phyloP scores from a whole-genome alignment of 768 basidiomycete species.

The Pulveroboletus sp. region DNA sequence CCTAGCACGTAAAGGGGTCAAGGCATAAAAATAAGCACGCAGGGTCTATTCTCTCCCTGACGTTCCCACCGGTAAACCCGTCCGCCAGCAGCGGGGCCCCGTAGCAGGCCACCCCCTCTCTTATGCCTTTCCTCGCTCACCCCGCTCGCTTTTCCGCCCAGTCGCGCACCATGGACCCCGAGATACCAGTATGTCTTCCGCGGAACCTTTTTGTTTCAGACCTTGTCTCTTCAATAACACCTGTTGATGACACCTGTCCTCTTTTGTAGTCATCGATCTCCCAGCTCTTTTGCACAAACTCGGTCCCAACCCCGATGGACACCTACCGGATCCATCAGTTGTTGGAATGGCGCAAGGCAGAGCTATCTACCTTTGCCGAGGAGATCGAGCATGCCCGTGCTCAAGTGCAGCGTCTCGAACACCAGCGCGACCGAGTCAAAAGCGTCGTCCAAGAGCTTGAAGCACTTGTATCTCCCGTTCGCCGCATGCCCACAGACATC shows the following conservation, averaged over 20 bases:
- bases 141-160: background rate
- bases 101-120: background rate
- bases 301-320: conserved; percentile 24
- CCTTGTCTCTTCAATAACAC: background rate
- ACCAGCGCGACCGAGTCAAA: conserved; percentile 2
- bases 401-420: conserved; percentile 18
- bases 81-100: background rate
- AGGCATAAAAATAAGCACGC: background rate
- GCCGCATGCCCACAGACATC: conserved; percentile 31
- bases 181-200: conserved; percentile 21
- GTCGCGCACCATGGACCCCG: conserved; percentile 10
- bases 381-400: conserved; percentile 23
- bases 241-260: too few relatives aligned
- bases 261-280: conserved; percentile 21
- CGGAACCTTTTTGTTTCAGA: background rate
- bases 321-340: conserved; percentile 10
- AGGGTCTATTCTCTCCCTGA: background rate
- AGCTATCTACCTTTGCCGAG: conserved; percentile 11
- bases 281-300: conserved; percentile 27
- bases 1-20: too few relatives aligned
- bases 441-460: conserved; percentile 23
- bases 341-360: conserved; percentile 13
- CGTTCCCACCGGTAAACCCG: background rate
- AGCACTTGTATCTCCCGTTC: conserved; percentile 27
- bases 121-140: conserved; percentile 7